Evolutionary conservation across 352 stramenopile species (phyloP).

Genomic region (Phytophthora cactorum): DNA sequence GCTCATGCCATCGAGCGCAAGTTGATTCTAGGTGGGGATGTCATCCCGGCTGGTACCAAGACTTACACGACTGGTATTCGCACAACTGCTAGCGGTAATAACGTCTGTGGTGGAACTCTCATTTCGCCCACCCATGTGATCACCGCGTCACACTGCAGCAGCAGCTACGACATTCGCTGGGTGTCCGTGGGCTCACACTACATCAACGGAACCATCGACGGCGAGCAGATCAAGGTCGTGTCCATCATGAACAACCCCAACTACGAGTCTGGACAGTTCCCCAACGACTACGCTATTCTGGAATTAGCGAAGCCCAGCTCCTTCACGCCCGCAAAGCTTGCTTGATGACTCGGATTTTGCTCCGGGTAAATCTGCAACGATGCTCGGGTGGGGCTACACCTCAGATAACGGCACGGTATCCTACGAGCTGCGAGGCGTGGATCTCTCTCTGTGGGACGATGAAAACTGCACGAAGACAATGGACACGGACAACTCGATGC

Average conservation of each 20-base stretch:
- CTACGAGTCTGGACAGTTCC: conserved; percentile 15
- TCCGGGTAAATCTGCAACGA: conserved; percentile 31
- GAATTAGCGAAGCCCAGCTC: conserved; percentile 41
- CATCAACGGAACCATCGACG: conserved; percentile 17
- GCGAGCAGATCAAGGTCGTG: conserved; percentile 38
- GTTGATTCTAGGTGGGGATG: conserved; percentile 23
- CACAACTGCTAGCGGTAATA: conserved; percentile 6
- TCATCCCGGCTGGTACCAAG: conserved; percentile 23
- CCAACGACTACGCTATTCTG: conserved; percentile 44
- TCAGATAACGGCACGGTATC: conserved; percentile 31
- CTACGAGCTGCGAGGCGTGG: conserved; percentile 42
- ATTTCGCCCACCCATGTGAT: conserved; percentile 23
- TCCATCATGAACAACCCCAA: conserved; percentile 29
- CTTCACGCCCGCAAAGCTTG: conserved; percentile 39
- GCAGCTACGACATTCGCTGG: conserved; percentile 25
- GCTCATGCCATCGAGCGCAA: conserved; percentile 11
- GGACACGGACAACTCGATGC: conserved; percentile 38
- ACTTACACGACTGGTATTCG: conserved; percentile 29
- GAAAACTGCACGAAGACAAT: conserved; percentile 31
- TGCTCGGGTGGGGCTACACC: conserved; percentile 40
- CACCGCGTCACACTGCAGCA: conserved; percentile 24
- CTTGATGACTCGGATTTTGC: conserved; percentile 27
- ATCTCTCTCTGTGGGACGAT: conserved; percentile 42
- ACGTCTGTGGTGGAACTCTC: conserved; percentile 24
- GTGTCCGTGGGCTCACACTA: conserved; percentile 34